These are phyloP conservation scores for Sinapis alba DNA, from an alignment of 441 rosid species.

Conservation along the genomic window DNA sequence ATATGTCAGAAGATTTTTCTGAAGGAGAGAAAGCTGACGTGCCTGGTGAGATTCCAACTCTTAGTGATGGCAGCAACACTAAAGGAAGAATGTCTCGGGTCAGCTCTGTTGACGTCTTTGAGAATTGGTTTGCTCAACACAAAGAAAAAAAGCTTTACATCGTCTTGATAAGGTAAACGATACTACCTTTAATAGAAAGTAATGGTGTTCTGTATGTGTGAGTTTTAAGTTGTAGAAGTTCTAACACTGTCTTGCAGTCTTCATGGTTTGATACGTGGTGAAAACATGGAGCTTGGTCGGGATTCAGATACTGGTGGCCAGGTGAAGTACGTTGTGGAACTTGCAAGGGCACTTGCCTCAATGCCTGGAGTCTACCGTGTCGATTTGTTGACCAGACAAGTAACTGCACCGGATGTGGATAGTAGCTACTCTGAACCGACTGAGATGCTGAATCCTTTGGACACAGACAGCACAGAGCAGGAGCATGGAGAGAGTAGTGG, in stretches of 20 bases:
- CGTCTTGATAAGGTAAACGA: conserved; percentile 66
- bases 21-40: conserved; percentile 90
- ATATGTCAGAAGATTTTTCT: conserved; percentile 88
- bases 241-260: conserved; percentile 52
- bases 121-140: conserved; percentile 67
- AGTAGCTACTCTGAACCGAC: conserved; percentile 87
- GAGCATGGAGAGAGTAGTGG: conserved; percentile 95
- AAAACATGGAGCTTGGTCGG: conserved; percentile 93
- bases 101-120: conserved; percentile 71
- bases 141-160: conserved; percentile 74
- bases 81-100: conserved; percentile 63
- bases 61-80: conserved; percentile 48
- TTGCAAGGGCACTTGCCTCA: conserved; percentile 92
- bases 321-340: conserved; percentile 99
- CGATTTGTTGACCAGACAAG: conserved; percentile 93
- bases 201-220: background rate
- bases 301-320: conserved; percentile 97
- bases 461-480: conserved; percentile 47
- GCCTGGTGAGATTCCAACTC: conserved; percentile 55
- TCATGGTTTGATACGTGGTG: conserved; percentile 88
- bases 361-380: conserved; percentile 97
- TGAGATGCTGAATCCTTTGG: conserved; percentile 75
- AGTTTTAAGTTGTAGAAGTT: background rate
- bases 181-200: background rate
- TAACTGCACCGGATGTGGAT: conserved; percentile 83